Conservation (phyloP, 768 basidiomycete genomes). For the Gymnopilus junonius region DNA sequence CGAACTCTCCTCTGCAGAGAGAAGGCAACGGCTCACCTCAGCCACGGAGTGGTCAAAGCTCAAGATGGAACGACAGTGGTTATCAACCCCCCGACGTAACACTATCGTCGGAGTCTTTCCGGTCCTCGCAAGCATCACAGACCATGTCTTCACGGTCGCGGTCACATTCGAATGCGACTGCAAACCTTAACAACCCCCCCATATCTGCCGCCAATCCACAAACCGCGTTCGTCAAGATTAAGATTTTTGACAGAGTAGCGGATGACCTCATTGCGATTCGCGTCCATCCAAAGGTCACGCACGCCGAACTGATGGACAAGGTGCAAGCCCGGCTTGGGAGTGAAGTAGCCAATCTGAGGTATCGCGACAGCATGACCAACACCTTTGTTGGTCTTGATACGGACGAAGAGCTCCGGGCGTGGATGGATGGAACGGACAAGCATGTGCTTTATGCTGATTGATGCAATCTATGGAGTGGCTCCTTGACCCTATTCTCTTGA, state of each 20-base stretch:
- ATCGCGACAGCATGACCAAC: slow-evolving; percentile 73
- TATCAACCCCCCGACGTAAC: slow-evolving; percentile 35
- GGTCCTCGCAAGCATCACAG: slow-evolving; percentile 61
- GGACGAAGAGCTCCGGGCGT: slow-evolving; percentile 67
- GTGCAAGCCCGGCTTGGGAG: slow-evolving; percentile 85
- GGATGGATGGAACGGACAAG: slow-evolving; percentile 82
- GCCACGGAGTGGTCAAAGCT: slow-evolving; percentile 31
- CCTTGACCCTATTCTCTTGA: background rate
- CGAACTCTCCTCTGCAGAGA: slow-evolving; percentile 37
- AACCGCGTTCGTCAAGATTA: slow-evolving; percentile 95
- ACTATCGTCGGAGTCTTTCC: slow-evolving; percentile 51
- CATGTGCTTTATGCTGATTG: slow-evolving; percentile 83
- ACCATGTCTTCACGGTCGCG: slow-evolving; percentile 56
- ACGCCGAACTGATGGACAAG: slow-evolving; percentile 88
- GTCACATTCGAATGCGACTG: slow-evolving; percentile 56
- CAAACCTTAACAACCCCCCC: slow-evolving; percentile 66
- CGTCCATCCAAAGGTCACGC: slow-evolving; percentile 90
- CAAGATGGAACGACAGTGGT: slow-evolving; percentile 34
- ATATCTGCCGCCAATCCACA: slow-evolving; percentile 81
- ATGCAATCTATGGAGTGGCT: slow-evolving; percentile 13
- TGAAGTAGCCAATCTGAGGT: slow-evolving; percentile 70
- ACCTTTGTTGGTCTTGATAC: slow-evolving; percentile 64
- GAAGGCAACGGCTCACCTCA: slow-evolving; percentile 38
- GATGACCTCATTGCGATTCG: slow-evolving; percentile 98
- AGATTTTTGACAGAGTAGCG: slow-evolving; percentile 91